Base-by-base conservation (phyloP, 371 early-diverging fungal genomes). In the Batkoa obscura region DNA sequence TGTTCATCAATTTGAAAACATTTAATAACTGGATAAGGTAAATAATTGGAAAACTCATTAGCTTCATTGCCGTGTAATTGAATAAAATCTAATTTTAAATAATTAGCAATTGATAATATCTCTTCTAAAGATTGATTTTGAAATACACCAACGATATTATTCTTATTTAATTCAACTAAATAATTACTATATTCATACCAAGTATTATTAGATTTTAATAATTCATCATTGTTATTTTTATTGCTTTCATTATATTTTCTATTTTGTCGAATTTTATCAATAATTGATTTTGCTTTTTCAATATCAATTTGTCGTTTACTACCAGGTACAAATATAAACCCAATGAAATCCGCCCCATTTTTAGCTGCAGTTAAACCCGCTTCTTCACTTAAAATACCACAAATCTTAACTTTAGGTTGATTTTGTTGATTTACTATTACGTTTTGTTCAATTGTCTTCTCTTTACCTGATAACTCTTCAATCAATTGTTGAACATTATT, bases 81-180 rank as follows among this genome's bases (percentile, higher is more conserved):
- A 23, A 94, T 83, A 23, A 91, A 57, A 65, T 95, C 95, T 37
- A 95, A 72, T 8, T 81, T 79, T 30, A 81, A 77, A 4, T 64
- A 60, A 10, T 67, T 62, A 0, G 79, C 83, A 1, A 84, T 71
- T 3, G 65, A 61, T n/a, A 75, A 73, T 62, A 94, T 88, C 47
- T 86, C 70, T 43, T 80, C 85, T 32, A 83, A 58, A 0, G 80
- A 59, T 52, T 89, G 86, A 64, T 92, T 84, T 60, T 80, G 79
- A 68, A 97, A 95, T 0, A 97, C 95, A 23, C 95, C 98, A 1
- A 92, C 91, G 8, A 90, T 67, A 55, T 89, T 66, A 10, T 95
- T 94, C 48, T 72, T 76, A 10, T 69, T 46, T 6, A 62, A 62
- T 46, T 72, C 72, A 32, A 79, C 60, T 41, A 71, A 61, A 43